Evolutionary conservation across 2,329 filamentous ascomycete species (phyloP), one percentile per base, ranked within the genome.

Genomic region (Clarireedia sp.): DNA sequence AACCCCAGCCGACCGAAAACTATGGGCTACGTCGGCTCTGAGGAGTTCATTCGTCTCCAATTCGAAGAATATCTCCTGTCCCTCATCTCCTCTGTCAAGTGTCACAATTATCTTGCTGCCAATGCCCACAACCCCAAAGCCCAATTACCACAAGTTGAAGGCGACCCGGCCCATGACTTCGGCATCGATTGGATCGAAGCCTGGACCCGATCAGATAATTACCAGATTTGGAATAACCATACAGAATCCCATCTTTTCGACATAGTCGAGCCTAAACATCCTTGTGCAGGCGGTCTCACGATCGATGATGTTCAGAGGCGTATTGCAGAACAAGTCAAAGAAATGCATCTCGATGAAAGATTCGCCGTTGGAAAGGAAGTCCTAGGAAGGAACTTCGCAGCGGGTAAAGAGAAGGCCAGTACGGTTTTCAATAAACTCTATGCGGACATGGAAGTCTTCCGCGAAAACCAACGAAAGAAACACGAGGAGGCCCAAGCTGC

Each of bases 31-130:
- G 85, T 90, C 38, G 94, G 94, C 29, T 96, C 90, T 60, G 94
- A 99, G 72, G 94, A 97, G 69, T 96, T 96, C 67, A 99, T 99
- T 64, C 83, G 94, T 29, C 82, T 96, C 41, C 92, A 97, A 66
- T 99, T 99, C 60, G 94, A 99, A 72, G 91, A 96, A 66, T 99
- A 99, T 68, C 80, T 99, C 5, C 79, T 97, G 23, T 89, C 90
- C 0, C 79, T 99, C 59, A 82, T 97, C 44, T 89, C 91, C 0
- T 84, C 89, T 0, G 87, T 91, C 63, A 96, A 96, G 69, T 97
- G 95, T 69, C 90, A 90, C 70, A 84, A 82, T 65, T 86, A 86
- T 66, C 74, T 85, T 24, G 69, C 71, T 17, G 71, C 73, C 56
- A 73, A 82, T 59, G 70, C 73, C 5, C 71, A 77, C 54, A 78